Evolutionary conservation across 164 flowering plant species (phyloP).

Genomic region (Nymphaea thermarum): DNA sequence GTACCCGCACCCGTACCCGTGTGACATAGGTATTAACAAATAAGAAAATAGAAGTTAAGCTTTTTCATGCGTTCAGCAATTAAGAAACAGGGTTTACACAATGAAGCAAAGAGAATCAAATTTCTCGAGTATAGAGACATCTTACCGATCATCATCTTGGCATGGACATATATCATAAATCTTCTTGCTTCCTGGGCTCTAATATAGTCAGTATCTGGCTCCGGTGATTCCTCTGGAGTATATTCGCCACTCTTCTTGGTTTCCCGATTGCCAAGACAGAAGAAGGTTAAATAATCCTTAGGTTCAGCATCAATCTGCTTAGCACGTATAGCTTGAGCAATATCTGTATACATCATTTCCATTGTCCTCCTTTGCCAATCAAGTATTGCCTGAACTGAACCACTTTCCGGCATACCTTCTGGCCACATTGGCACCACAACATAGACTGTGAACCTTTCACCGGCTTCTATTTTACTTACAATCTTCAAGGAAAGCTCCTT

Average conservation of each 20-base stretch:
- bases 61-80: too few relatives aligned
- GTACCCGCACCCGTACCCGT: too few relatives aligned
- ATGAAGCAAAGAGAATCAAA: too few relatives aligned
- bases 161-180: conserved; percentile 68
- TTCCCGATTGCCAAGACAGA: conserved; percentile 63
- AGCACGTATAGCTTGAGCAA: conserved; percentile 28
- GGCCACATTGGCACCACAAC: conserved; percentile 76
- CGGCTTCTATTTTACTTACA: conserved; percentile 56
- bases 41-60: too few relatives aligned
- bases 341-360: conserved; percentile 70
- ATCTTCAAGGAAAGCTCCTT: conserved; percentile 60
- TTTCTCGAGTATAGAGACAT: too few relatives aligned
- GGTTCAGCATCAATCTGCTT: conserved; percentile 39
- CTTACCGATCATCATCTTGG: conserved; percentile 78
- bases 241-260: conserved; percentile 32
- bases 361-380: conserved; percentile 62
- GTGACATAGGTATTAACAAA: too few relatives aligned
- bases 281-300: conserved; percentile 49
- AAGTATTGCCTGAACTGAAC: conserved; percentile 51
- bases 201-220: conserved; percentile 31
- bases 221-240: conserved; percentile 41
- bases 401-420: conserved; percentile 52
- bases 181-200: conserved; percentile 53
- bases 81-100: too few relatives aligned
- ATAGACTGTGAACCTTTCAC: conserved; percentile 50